Conservation (phyloP, 2,329 filamentous ascomycete genomes). For the Diaporthe sp. region DNA sequence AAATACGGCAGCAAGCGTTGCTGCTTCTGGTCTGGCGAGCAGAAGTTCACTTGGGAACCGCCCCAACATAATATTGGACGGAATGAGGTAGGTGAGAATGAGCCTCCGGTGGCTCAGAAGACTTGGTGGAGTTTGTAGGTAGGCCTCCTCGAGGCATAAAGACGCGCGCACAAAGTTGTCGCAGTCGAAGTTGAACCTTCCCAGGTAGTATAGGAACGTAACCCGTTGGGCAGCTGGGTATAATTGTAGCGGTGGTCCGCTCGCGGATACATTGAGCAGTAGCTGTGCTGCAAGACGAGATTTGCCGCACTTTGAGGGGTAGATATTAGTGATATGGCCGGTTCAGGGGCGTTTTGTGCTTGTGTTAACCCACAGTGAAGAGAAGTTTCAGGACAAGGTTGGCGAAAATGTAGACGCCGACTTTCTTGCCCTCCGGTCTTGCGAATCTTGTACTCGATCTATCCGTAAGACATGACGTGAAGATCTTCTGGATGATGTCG, state of each 20-base stretch:
- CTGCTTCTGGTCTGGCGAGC: constrained; percentile 78
- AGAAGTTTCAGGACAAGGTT: constrained; percentile 91
- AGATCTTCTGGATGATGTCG: constrained; percentile 90
- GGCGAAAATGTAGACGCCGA: constrained; percentile 91
- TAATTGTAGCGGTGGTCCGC: constrained; percentile 83
- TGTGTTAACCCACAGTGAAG: constrained; percentile 74
- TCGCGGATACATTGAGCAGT: constrained; percentile 87
- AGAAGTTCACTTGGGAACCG: constrained; percentile 81
- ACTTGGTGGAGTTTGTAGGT: constrained; percentile 73
- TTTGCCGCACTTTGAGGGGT: constrained; percentile 75
- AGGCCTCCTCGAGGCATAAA: constrained; percentile 82
- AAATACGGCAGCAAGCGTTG: constrained; percentile 76
- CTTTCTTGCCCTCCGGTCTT: constrained; percentile 84
- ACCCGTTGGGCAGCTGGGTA: constrained; percentile 91
- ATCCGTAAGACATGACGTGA: constrained; percentile 90
- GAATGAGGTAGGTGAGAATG: constrained; percentile 87
- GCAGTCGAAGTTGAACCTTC: constrained; percentile 89
- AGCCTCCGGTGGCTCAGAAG: constrained; percentile 82
- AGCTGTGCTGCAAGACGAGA: constrained; percentile 88
- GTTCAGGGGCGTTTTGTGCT: neutral
- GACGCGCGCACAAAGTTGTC: constrained; percentile 85
- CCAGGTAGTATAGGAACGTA: constrained; percentile 95
- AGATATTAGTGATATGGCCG: constrained; percentile 34
- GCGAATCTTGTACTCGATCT: constrained; percentile 76
- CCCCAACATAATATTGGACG: constrained; percentile 86